A percentile compares a stretch with the other conserved stretches of the same genome.
Evolutionary conservation across 371 early-diverging fungal genomes (phyloP).

Genomic region (Lichtheimia ramosa): DNA sequence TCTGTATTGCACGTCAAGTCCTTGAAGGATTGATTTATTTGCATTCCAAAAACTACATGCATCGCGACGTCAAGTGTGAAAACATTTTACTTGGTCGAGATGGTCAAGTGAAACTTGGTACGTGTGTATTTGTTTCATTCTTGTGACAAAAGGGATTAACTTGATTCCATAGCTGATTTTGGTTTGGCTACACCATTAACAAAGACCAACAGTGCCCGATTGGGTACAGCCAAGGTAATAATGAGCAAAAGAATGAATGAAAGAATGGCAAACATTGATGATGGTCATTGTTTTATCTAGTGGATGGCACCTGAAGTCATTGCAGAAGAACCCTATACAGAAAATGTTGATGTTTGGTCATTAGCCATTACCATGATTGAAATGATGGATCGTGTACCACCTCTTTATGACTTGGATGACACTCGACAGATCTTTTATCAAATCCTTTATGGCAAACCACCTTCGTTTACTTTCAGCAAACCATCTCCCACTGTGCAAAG

Average conservation of each 20-base stretch:
- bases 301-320: conserved; percentile 61
- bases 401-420: conserved; percentile 45
- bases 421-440: conserved; percentile 45
- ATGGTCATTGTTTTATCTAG: conserved; percentile 14
- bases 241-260: not conserved
- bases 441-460: conserved; percentile 44
- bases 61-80: conserved; percentile 56
- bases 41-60: conserved; percentile 52
- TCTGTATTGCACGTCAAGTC: conserved; percentile 42
- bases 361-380: conserved; percentile 52
- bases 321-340: conserved; percentile 37
- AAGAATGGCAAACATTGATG: not conserved
- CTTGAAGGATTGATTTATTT: conserved; percentile 48
- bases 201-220: conserved; percentile 27
- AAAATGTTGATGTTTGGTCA: conserved; percentile 53
- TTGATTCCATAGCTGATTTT: conserved; percentile 39
- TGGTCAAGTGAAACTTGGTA: conserved; percentile 54
- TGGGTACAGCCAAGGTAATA: conserved; percentile 50
- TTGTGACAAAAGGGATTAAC: conserved; percentile 1
- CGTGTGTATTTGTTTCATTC: not conserved
- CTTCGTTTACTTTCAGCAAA: conserved; percentile 41
- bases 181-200: conserved; percentile 46
- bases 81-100: conserved; percentile 41
- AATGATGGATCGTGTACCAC: conserved; percentile 59
- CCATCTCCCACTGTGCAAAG: conserved; percentile 36